These are phyloP conservation scores for Solanum medicagineum DNA, from an alignment of 257 asterid species.

Conservation along the genomic window DNA sequence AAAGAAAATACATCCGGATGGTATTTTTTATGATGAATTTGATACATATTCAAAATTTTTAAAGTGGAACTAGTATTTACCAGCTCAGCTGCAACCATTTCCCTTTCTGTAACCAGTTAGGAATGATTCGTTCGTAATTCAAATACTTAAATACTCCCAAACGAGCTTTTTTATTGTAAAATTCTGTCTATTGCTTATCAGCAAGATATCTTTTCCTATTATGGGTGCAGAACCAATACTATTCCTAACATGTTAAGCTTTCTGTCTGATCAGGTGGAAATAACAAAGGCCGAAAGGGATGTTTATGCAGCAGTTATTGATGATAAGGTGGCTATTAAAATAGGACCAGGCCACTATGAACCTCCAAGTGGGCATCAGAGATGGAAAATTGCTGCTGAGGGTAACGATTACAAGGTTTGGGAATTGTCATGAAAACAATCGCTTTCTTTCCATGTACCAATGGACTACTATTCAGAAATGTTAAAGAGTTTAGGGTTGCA, in stretches of 20 bases:
- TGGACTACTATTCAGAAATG: neutral
- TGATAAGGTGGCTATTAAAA: conserved; percentile 69
- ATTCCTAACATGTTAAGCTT: neutral
- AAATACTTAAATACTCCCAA: neutral
- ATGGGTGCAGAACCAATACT: neutral
- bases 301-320: conserved; percentile 82
- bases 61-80: neutral
- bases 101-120: neutral
- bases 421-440: conserved; percentile 24
- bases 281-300: conserved; percentile 76
- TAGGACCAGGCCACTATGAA: conserved; percentile 86
- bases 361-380: conserved; percentile 33
- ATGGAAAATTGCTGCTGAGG: conserved; percentile 66
- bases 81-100: neutral
- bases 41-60: neutral
- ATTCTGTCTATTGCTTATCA: neutral
- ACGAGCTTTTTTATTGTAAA: neutral
- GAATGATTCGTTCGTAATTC: neutral
- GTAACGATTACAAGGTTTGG: conserved; percentile 77
- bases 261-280: conserved; percentile 35
- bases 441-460: neutral
- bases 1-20: neutral
- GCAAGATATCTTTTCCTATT: neutral
- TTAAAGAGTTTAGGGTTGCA: neutral
- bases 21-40: neutral